Percentiles rank a stretch among this genome's conserved stretches.
phyloP scores from a whole-genome alignment of 106 monocot genomes.

The Dendrobium nobile region DNA sequence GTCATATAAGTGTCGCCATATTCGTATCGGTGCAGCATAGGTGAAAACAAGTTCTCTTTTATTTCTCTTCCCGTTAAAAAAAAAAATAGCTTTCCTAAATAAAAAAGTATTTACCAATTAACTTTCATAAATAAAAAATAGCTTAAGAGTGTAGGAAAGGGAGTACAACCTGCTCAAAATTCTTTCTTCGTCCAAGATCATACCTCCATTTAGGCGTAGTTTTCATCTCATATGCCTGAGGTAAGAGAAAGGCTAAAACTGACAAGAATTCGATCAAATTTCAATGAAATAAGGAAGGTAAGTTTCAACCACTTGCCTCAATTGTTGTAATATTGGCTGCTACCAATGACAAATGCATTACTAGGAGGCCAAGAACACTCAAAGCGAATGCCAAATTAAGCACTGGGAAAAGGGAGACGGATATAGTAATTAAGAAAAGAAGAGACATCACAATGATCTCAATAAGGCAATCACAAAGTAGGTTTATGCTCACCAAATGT shows the following conservation, averaged over 20 bases:
- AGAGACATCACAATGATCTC: background rate
- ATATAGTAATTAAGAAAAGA: background rate
- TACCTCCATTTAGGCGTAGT: slow-evolving; percentile 75
- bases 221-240: slow-evolving; percentile 91
- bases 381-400: slow-evolving; percentile 83
- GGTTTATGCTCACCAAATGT: slow-evolving; percentile 53
- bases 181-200: slow-evolving; percentile 77
- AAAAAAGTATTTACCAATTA: no score
- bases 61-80: no score
- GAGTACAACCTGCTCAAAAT: slow-evolving; percentile 67
- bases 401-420: slow-evolving; percentile 27
- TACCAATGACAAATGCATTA: slow-evolving; percentile 89
- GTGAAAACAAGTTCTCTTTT: no score
- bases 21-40: no score
- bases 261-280: background rate
- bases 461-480: background rate
- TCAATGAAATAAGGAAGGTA: background rate
- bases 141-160: background rate
- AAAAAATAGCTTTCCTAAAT: no score
- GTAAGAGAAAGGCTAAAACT: slow-evolving; percentile 1
- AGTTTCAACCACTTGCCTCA: slow-evolving; percentile 45
- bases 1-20: no score
- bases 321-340: slow-evolving; percentile 78
- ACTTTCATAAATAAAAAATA: background rate
- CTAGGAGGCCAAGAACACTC: slow-evolving; percentile 80